Percentiles rank a stretch among this genome's conserved stretches.
These are phyloP conservation scores for Tricholoma flavovirens DNA, from an alignment of 768 basidiomycete genomes.

Conservation along the genomic window DNA sequence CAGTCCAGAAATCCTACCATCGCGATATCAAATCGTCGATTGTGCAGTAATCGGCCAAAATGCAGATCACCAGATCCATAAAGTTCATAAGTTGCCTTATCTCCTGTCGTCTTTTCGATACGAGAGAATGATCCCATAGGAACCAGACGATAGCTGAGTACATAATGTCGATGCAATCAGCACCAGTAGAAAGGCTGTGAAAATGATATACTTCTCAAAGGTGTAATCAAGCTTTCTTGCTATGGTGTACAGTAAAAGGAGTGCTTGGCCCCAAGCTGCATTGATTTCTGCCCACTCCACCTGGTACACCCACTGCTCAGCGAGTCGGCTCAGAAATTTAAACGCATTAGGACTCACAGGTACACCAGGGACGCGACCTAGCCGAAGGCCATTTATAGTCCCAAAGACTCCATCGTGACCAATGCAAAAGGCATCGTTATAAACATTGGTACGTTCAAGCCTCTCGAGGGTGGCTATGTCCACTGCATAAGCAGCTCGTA, in stretches of 20 bases:
- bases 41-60: constrained; percentile 83
- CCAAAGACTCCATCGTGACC: constrained; percentile 93
- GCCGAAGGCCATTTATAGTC: constrained; percentile 88
- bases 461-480: constrained; percentile 76
- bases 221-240: constrained; percentile 87
- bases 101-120: constrained; percentile 77
- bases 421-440: constrained; percentile 93
- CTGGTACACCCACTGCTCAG: constrained; percentile 29
- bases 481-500: constrained; percentile 73
- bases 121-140: constrained; percentile 95
- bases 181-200: not conserved
- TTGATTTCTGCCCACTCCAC: constrained; percentile 99
- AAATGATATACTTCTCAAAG: constrained; percentile 66
- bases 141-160: constrained; percentile 73
- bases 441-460: constrained; percentile 88
- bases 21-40: constrained; percentile 90
- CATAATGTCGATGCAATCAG: not conserved
- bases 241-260: constrained; percentile 87
- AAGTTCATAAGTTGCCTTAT: constrained; percentile 83
- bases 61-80: constrained; percentile 94
- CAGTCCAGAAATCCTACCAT: constrained; percentile 98
- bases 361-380: constrained; percentile 60
- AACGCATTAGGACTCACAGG: constrained; percentile 57
- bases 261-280: constrained; percentile 95
- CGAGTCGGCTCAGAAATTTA: not conserved